Evolutionary conservation across 1,139 yeast genomes (phyloP).

Genomic region (Blastobotrys aristatus): DNA sequence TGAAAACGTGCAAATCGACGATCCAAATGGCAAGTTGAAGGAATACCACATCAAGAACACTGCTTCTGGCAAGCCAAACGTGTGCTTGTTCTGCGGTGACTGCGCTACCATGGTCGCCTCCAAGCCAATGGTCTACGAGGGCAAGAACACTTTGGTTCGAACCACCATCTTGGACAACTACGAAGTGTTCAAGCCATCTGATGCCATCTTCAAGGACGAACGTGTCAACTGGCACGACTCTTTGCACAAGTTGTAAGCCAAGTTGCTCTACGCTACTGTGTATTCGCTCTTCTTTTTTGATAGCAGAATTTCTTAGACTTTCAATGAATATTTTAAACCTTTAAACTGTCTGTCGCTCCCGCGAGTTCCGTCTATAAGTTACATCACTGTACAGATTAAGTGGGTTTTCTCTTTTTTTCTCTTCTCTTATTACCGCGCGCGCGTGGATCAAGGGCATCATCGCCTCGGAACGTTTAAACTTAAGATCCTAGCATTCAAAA

Average conservation of each 20-base stretch:
- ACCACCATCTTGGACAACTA: conserved; percentile 26
- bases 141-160: conserved; percentile 21
- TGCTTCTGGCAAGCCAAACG: conserved; percentile 29
- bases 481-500: no score
- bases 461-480: no score
- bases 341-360: no score
- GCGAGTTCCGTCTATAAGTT: no score
- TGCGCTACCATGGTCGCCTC: conserved; percentile 31
- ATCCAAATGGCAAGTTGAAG: conserved; percentile 19
- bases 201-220: conserved; percentile 10
- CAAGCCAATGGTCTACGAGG: conserved; percentile 26
- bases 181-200: conserved; percentile 7
- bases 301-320: no score
- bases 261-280: background rate
- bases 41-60: conserved; percentile 24
- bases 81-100: conserved; percentile 25
- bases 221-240: background rate
- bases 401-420: no score
- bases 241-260: conserved; percentile 3
- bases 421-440: no score
- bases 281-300: background rate
- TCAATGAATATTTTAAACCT: no score
- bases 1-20: conserved; percentile 22
- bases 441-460: no score
- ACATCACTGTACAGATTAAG: no score